These are phyloP conservation scores for Calonectria hongkongensis DNA, from an alignment of 2,329 filamentous ascomycete genomes.

Conservation along the genomic window DNA sequence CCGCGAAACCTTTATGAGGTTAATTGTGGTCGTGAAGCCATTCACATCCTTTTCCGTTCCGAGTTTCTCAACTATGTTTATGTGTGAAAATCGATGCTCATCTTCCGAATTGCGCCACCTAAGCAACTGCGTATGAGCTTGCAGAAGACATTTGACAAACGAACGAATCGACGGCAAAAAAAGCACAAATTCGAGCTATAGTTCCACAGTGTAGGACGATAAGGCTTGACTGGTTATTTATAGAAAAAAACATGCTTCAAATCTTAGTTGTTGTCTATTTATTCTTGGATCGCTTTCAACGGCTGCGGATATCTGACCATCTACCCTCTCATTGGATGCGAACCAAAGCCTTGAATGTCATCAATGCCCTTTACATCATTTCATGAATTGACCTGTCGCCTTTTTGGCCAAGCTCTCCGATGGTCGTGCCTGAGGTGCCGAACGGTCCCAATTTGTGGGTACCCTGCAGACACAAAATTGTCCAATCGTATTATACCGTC, in stretches of 20 bases:
- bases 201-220: too few relatives aligned
- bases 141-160: background rate
- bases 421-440: background rate
- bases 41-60: background rate
- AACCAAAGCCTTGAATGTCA: background rate
- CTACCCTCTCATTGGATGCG: too few relatives aligned
- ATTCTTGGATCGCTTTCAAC: too few relatives aligned
- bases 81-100: background rate
- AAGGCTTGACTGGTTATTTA: too few relatives aligned
- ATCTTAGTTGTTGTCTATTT: too few relatives aligned
- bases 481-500: slow-evolving; percentile 5
- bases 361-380: background rate
- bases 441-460: background rate
- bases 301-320: too few relatives aligned
- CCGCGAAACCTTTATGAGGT: background rate
- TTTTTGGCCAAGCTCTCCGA: background rate
- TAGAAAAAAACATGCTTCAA: too few relatives aligned
- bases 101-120: background rate
- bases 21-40: background rate
- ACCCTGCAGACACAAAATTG: background rate
- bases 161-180: too few relatives aligned
- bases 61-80: too few relatives aligned
- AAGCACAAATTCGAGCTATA: too few relatives aligned
- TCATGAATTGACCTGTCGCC: too few relatives aligned
- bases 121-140: background rate